Evolutionary conservation across 2,329 filamentous ascomycete genomes (phyloP), one percentile per base, ranked within the genome.

Genomic region (Chaetomiaceae sp.): DNA sequence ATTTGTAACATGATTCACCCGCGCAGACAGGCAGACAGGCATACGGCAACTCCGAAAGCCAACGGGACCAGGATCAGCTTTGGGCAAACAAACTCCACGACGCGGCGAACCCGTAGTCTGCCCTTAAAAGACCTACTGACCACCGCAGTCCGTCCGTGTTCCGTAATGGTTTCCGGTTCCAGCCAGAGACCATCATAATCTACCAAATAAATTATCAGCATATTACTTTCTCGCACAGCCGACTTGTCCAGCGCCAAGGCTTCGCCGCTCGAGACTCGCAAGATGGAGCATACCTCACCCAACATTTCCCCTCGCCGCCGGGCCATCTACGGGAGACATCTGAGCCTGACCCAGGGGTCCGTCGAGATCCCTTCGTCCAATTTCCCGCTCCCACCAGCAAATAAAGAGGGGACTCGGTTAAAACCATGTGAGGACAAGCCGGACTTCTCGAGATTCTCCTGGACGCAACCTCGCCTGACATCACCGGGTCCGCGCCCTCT

Each of bases 391-490:
- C 49, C 34, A 5, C 37, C 30, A 14, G 4, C 18, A 7, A 23
- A 33, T 11, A 16, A n/a, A 11, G 3, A 23, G 2, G 9, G n/a
- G n/a, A n/a, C n/a, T 10, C 25, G 14, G 2, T 3, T 30, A 2
- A 16, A 30, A 21, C 23, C 3, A 42, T 8, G 7, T 32, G 10
- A 18, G 30, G 11, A 16, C 18, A 54, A 34, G 25, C 51, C 51
- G 2, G 40, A 45, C 9, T 54, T 54, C 9, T 54, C 51, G 4
- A 18, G 29, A 1, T 48, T 53, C 51, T 48, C 51, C 13, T 53
- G 51, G 51, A 25, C n/a, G 3, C 29, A 29, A 14, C 18, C 32
- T 20, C 18, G 9, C 11, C 4, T 16, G 1, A 5, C 7, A 5
- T 10, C 23, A 2, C 14, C 13, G 33, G 16, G 9, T n/a, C 7